These are phyloP conservation scores for Chaetothyriales sp. DNA, from an alignment of 2,329 filamentous ascomycete species.

Conservation along the genomic window DNA sequence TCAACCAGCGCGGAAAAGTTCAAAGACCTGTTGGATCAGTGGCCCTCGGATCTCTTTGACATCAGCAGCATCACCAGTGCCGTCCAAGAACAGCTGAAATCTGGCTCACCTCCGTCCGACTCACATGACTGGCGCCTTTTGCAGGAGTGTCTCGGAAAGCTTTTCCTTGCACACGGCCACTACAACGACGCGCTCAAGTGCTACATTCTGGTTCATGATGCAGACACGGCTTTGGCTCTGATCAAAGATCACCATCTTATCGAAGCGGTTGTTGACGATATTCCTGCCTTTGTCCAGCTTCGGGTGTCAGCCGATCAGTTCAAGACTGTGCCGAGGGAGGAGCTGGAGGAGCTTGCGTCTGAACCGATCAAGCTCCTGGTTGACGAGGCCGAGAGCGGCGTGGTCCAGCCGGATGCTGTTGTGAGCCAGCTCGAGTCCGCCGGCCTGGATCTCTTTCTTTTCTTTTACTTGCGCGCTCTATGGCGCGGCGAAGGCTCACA, in stretches of 20 bases:
- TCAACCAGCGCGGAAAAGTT: conserved; percentile 60
- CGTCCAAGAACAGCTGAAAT: conserved; percentile 68
- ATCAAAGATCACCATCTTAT: conserved; percentile 83
- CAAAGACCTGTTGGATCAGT: conserved; percentile 62
- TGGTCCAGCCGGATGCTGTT: conserved; percentile 63
- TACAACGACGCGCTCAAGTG: conserved; percentile 72
- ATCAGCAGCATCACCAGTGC: conserved; percentile 59
- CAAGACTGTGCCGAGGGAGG: conserved; percentile 47
- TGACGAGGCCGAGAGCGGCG: conserved; percentile 77
- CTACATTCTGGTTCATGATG: conserved; percentile 83
- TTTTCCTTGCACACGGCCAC: conserved; percentile 69
- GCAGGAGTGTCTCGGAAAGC: conserved; percentile 68
- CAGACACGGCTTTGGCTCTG: conserved; percentile 70
- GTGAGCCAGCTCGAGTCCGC: conserved; percentile 59
- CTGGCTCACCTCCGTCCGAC: conserved; percentile 53
- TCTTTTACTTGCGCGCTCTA: conserved; percentile 76
- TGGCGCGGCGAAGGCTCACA: conserved; percentile 54
- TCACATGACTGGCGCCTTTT: conserved; percentile 80
- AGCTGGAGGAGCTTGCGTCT: conserved; percentile 63
- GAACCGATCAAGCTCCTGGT: conserved; percentile 79
- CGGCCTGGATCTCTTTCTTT: conserved; percentile 59
- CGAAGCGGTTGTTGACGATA: conserved; percentile 75
- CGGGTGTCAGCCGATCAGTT: conserved; percentile 61
- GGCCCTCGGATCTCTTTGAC: conserved; percentile 75
- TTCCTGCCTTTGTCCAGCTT: conserved; percentile 73